Conservation (phyloP, 1,284 basidiomycete species). For the Xerocomus alliaceus region DNA sequence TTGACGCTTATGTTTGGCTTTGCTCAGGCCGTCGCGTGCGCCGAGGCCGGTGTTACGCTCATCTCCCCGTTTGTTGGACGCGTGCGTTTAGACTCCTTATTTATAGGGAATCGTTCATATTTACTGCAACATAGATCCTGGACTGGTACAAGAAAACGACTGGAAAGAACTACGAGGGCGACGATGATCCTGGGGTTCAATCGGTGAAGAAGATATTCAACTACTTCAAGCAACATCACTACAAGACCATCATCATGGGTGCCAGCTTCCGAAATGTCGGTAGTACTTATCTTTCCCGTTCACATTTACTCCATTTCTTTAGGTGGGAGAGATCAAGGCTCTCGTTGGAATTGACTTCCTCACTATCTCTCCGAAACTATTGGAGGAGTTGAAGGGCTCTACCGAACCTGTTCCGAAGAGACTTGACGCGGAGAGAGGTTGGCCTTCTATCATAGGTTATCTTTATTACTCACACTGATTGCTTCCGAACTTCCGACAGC, state of each 20-base stretch:
- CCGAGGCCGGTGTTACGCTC: slow-evolving; percentile 95
- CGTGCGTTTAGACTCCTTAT: slow-evolving; percentile 53
- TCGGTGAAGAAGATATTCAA: slow-evolving; percentile 98
- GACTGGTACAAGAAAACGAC: slow-evolving; percentile 95
- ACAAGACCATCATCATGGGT: slow-evolving; percentile 95
- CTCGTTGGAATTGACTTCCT: slow-evolving; percentile 97
- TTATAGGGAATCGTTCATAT: neutral
- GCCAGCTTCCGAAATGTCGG: slow-evolving; percentile 95
- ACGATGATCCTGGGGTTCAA: slow-evolving; percentile 95
- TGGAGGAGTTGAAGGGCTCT: slow-evolving; percentile 89
- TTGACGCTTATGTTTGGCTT: slow-evolving; percentile 98
- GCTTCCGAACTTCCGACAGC: slow-evolving; percentile 43
- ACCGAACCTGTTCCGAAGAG: slow-evolving; percentile 81
- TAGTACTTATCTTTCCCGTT: slow-evolving; percentile 17
- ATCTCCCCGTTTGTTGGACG: slow-evolving; percentile 99
- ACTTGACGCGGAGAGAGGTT: slow-evolving; percentile 75
- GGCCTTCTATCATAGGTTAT: slow-evolving; percentile 28
- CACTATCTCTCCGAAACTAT: slow-evolving; percentile 89
- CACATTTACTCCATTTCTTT: neutral
- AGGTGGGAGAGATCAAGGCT: slow-evolving; percentile 91
- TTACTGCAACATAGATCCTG: slow-evolving; percentile 67
- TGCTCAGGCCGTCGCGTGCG: slow-evolving; percentile 95
- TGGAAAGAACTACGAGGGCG: slow-evolving; percentile 85
- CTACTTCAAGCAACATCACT: slow-evolving; percentile 99
- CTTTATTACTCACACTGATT: neutral